These are phyloP conservation scores for Saccharomycodes ludwigii DNA, from an alignment of 805 yeast species.

Conservation along the genomic window DNA sequence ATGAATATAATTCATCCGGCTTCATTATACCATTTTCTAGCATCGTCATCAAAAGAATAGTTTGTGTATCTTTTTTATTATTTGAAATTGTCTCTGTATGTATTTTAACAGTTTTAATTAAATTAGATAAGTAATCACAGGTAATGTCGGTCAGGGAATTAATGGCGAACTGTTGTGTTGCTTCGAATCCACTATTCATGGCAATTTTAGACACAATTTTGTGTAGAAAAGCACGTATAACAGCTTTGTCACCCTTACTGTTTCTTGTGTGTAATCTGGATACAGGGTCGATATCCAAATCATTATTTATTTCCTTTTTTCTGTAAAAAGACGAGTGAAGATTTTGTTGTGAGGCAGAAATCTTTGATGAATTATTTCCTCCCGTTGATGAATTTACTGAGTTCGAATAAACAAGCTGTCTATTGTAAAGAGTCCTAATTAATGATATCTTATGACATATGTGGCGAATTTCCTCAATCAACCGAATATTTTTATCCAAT, in stretches of 20 bases:
- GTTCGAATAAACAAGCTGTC: conserved; percentile 5
- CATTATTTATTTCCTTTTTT: conserved; percentile 40
- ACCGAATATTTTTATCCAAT: conserved; percentile 51
- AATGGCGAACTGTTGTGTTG: conserved; percentile 65
- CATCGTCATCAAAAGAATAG: conserved; percentile 50
- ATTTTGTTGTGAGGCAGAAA: no score
- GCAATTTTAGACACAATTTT: conserved; percentile 64
- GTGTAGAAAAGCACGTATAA: conserved; percentile 54
- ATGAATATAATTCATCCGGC: conserved; percentile 63
- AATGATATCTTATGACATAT: conserved; percentile 80
- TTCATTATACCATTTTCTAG: conserved; percentile 79
- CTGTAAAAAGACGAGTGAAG: conserved; percentile 6
- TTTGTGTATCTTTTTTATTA: conserved; percentile 21
- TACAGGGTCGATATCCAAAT: conserved; percentile 67
- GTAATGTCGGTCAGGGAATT: conserved; percentile 75
- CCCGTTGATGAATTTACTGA: conserved; percentile 3
- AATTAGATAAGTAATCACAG: conserved; percentile 62
- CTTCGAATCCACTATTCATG: conserved; percentile 89
- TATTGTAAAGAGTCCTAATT: conserved; percentile 79
- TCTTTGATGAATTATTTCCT: no score
- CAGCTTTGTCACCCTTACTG: conserved; percentile 33
- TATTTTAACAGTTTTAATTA: conserved; percentile 56
- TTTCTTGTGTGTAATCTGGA: conserved; percentile 68
- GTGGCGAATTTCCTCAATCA: conserved; percentile 81
- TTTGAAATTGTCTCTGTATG: conserved; percentile 51